Base-by-base conservation (phyloP, 1,284 basidiomycete species). In the Boletellus deceptivus region DNA sequence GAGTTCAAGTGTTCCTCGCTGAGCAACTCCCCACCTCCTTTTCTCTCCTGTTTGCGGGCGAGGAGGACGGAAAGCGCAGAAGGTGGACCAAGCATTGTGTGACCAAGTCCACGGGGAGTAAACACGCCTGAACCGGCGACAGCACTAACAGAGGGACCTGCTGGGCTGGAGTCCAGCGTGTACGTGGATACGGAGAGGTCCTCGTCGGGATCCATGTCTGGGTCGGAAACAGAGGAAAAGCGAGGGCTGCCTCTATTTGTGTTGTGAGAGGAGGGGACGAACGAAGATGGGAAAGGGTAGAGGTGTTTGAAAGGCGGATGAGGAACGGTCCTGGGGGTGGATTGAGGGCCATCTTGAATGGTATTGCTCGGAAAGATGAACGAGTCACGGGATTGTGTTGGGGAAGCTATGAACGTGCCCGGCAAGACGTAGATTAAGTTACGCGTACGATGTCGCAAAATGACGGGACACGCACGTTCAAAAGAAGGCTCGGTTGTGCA, bases 1-100 rank as follows among this genome's bases (percentile, higher is more conserved):
- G 45, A 20, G 34, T 6, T 43, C 13, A 35, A n/a, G n/a, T 45
- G 55, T n/a, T 50, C 53, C 16, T 22, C 18, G 11, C 9, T 4
- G 22, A 42, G 50, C 3, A 45, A 27, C 22, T 46, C 38, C 22
- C 35, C 34, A 22, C 25, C 48, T 34, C 40, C 33, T 8, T 44
- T 51, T 6, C 3, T 29, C 2, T 53, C 50, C 7, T 55, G 53
- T 25, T 60, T 65, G 10, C 60, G 69, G n/a, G 74, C 65, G 46
- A 76, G 62, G 24, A 75, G 65, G 17, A 77, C 46, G 4, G 76
- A 74, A 34, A 76, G 64, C 1, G 68, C 74, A 9, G 74, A 77
- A n/a, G 76, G 74, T 13, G 67, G 58, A 9, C 62, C 56, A 2
- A 63, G 53, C 5, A 42, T 27, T 13, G 53, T 35, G 34, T 55